Evolutionary conservation across 441 rosid genomes (phyloP), one percentile per base, ranked within the genome.

Genomic region (Syzygium malaccense): DNA sequence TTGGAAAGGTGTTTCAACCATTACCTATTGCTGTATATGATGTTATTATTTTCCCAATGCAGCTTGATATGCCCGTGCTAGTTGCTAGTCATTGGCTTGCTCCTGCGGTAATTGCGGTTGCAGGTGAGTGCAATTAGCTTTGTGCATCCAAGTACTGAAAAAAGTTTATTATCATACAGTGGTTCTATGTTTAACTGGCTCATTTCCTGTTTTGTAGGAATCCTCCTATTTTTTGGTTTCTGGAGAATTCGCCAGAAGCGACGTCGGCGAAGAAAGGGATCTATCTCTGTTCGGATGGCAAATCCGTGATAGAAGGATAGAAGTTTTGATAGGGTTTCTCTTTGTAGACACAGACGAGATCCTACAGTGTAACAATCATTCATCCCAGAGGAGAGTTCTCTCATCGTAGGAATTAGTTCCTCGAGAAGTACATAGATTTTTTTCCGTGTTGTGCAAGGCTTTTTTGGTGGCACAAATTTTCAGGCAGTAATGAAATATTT

Each of bases 191-290:
- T 83, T 45, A 68, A 84, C 84, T 87, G 75, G 85, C 17, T 64
- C 54, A 49, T 85, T 80, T 90, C 49, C 53, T 92, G 84, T 89
- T 86, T 87, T 14, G 48, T 78, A 97, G 98, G 98, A 64, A 54
- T 94, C 88, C 66, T 98, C 84, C 89, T 97, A 85, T 75, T 98
- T 62, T 83, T 92, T 86, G 94, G 97, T 92, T 93, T 97, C 28
- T 96, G 97, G 96, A 92, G 98, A 89, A 93, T 96, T 88, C 92
- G 95, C 55, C 99, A 97, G 86, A 96, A 88, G 91, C 92, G 98
- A 15, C 95, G 95, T 17, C 90, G 96, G 89, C 93, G 96, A 91
- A 94, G 97, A 91, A 94, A 95, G 93, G 94, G 93, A 64, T 92
- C 96, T 13, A 91, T 91, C 85, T 91, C 99, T 8, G 92, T 92